Base-by-base conservation (phyloP, 257 asterid genomes). In the Nicotiana attenuata region DNA sequence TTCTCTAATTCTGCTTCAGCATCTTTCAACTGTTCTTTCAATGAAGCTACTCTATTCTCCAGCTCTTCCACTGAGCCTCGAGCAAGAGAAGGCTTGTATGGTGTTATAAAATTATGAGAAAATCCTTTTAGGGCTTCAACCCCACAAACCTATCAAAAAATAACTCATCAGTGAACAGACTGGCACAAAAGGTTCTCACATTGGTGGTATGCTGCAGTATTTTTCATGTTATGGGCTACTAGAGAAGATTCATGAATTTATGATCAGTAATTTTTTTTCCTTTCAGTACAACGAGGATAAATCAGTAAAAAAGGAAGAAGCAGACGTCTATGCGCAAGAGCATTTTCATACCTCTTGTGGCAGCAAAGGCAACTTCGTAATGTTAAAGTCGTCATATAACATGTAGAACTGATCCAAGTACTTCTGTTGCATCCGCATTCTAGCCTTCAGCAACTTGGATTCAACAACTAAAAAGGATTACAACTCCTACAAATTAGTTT, bases 401-500 rank as follows among this genome's bases (percentile, higher is more conserved):
- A 92, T 90, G 96, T 96, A 94, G 80, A 96, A 96, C 84, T 94
- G 99, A 84, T 94, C 96, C 89, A 96, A 84, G 89, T 96, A 96
- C 66, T 94, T 96, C 60, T 91, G 96, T 85, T 96, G 98, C 99
- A 96, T 96, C 76, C 88, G 87, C 97, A 91, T 92, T 83, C 99
- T 92, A 80, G 98, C 98, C 85, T 90, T 88, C 63, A 96, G 97
- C 93, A 96, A 67, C 89, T 92, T 93, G 15, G 99, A 96, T 83
- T 92, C 90, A 20, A 92, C 88, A 50, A 80, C 99, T 96, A 90
- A 82, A 81, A 50, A 50, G 50, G 50, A 52, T 38, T 14, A 73
- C 16, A 73, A 47, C 1, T 10, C 5, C 24, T 71, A 24, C 1
- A 13, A 73, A 47, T 73, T 47, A 24, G 41, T 24, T 50, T 24